Evolutionary conservation across 352 stramenopile genomes (phyloP).

Genomic region (Aphanomyces cochlioides): DNA sequence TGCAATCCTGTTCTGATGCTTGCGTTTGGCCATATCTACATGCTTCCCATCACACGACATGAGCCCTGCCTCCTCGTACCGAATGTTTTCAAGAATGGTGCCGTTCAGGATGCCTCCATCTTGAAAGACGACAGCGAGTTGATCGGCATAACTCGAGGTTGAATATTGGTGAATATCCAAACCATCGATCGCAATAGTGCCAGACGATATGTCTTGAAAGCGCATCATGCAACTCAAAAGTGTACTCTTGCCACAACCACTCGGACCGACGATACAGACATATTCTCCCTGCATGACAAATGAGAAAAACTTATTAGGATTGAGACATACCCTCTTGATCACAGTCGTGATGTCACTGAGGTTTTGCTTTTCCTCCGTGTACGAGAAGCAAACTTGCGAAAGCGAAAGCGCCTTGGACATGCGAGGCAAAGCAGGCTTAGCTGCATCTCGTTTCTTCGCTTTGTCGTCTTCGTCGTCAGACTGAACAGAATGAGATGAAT

Average conservation of each 20-base stretch:
- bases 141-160: slow-evolving; percentile 82
- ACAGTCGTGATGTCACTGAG: background rate
- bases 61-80: slow-evolving; percentile 32
- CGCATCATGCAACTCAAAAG: slow-evolving; percentile 80
- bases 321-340: slow-evolving; percentile 14
- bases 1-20: slow-evolving; percentile 68
- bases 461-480: background rate
- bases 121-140: slow-evolving; percentile 82
- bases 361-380: background rate
- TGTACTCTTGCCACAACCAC: slow-evolving; percentile 86
- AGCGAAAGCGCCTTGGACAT: slow-evolving; percentile 71
- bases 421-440: slow-evolving; percentile 68
- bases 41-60: background rate
- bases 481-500: background rate
- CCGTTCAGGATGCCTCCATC: slow-evolving; percentile 83
- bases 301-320: background rate
- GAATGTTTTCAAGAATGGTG: slow-evolving; percentile 84
- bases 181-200: slow-evolving; percentile 70
- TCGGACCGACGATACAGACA: slow-evolving; percentile 78
- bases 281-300: slow-evolving; percentile 47
- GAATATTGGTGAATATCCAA: slow-evolving; percentile 86
- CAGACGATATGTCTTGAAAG: slow-evolving; percentile 77
- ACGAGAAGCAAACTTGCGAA: background rate
- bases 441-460: slow-evolving; percentile 49
- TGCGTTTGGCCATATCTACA: slow-evolving; percentile 54